Base-by-base conservation (phyloP, 495 filamentous ascomycete genomes). In the Lasiosphaeria hispida region DNA sequence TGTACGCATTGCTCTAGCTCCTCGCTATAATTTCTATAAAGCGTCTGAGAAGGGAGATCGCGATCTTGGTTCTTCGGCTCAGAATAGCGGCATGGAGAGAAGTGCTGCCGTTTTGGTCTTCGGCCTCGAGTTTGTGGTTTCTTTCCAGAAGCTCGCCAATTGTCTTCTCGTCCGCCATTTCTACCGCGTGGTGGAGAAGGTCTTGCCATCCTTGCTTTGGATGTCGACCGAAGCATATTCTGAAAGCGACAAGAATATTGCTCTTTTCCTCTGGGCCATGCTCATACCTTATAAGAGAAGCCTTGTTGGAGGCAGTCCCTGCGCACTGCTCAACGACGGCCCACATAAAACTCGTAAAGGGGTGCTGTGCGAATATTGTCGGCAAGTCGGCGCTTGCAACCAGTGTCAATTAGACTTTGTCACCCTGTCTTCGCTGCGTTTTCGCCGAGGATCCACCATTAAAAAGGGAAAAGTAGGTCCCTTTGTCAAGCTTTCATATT, bases 341-440 rank as follows among this genome's bases (percentile, higher is more conserved):
- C 45, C 45, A 48, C 45, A 48, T 48, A 15, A 48, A 48, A 34
- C 45, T 48, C 11, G 17, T 48, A 23, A 48, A 48, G 14, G 23
- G 45, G 23, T 48, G 45, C 23, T 48, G 45, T 1, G 45, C 45
- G 4, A 48, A n/a, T 19, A 48, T 48, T 19, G 10, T 48, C 5
- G 45, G 45, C 13, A 48, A 23, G 30, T 48, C 19, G 3, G 17
- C 45, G 45, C 23, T 48, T 13, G 45, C 18, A 7, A 48, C 23
- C 13, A 34, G 43, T 47, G 43, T 4, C 18, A 47, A 17, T 45
- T n/a, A n/a, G n/a, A n/a, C 23, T 30, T 5, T 5, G 23, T 30
- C 2, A 5, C 23, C 5, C 23, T 2, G 23, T 5, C 23, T 5
- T 30, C 23, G 23, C 5, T 30, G 23, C 5, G 23, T 30, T 30